Evolutionary conservation across 2,329 filamentous ascomycete genomes (phyloP).

Genomic region (Xylariaceae sp.): DNA sequence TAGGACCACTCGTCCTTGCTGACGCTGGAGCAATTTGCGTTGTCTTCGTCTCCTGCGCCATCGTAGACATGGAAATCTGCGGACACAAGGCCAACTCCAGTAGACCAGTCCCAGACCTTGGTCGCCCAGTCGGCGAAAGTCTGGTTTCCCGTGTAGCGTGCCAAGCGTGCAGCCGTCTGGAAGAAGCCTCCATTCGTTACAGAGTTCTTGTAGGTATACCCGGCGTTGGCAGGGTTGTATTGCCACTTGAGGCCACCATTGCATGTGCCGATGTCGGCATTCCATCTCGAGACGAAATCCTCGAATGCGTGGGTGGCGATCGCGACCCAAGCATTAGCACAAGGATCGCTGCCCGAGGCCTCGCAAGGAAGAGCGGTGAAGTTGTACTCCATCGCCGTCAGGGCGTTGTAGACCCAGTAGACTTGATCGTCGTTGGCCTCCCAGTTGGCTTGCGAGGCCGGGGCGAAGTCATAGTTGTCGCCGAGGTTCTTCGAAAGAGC

Average conservation of each 20-base stretch:
- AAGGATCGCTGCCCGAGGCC: conserved; percentile 29
- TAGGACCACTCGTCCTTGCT: conserved; percentile 42
- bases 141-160: conserved; percentile 71
- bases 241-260: conserved; percentile 64
- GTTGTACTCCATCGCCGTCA: conserved; percentile 51
- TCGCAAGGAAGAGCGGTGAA: conserved; percentile 32
- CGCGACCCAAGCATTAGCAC: conserved; percentile 44
- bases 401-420: conserved; percentile 54
- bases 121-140: conserved; percentile 76
- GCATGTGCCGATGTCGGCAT: conserved; percentile 44
- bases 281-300: conserved; percentile 44
- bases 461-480: conserved; percentile 45
- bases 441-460: conserved; percentile 37
- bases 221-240: conserved; percentile 57
- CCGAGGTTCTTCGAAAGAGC: conserved; percentile 44
- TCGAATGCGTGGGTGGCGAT: conserved; percentile 58
- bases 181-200: conserved; percentile 69
- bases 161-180: conserved; percentile 69
- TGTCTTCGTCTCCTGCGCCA: conserved; percentile 40
- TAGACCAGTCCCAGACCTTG: conserved; percentile 63
- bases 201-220: conserved; percentile 64
- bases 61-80: conserved; percentile 55
- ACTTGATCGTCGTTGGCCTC: conserved; percentile 58
- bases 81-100: conserved; percentile 46
- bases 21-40: conserved; percentile 47